Evolutionary conservation across 768 basidiomycete species (phyloP), one percentile per base, ranked within the genome.

Genomic region (Suillus bovinus): DNA sequence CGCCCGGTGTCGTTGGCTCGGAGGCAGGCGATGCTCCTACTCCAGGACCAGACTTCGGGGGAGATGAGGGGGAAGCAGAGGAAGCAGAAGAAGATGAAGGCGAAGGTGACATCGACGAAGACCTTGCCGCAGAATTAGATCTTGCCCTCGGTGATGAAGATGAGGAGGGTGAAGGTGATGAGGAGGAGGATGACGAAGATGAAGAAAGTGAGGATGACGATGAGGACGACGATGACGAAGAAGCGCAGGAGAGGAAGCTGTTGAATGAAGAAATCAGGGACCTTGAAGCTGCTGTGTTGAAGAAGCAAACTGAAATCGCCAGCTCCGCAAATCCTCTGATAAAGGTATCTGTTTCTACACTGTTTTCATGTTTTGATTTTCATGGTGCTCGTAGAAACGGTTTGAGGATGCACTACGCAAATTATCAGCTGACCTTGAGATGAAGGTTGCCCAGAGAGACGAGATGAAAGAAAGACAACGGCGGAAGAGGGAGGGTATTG

Each of bases 391-490:
- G 68, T 33, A 95, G 90, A 90, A 90, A 84, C 94, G 94, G 39
- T 96, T 96, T 75, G 93, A 96, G 72, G 95, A 96, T 71, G 90
- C 91, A 20, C 75, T 96, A 69, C 92, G 88, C 80, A 97, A 96
- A 75, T 81, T 97, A 54, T 84, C 87, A 13, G 84, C 86, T 39
- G 94, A 97, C 71, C 78, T 96, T 34, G 94, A 96, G 66, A 87
- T 88, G 84, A 96, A 95, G 72, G 77, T 83, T 11, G 83, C 83
- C 1, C 93, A 94, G 71, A 82, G 89, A 61, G 92, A 94, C 66
- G 90, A 90, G 68, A 76, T 94, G 72, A 87, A 86, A 68, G 91
- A 93, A 76, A 82, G 86, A 69, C 87, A 87, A 67, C 82, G 89
- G 49, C 74, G 87, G 71, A 81, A 82, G 72, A 90, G 90, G 68